Evolutionary conservation across 306 rosid species (phyloP), one percentile per base, ranked within the genome.

Genomic region (Neltuma alba): DNA sequence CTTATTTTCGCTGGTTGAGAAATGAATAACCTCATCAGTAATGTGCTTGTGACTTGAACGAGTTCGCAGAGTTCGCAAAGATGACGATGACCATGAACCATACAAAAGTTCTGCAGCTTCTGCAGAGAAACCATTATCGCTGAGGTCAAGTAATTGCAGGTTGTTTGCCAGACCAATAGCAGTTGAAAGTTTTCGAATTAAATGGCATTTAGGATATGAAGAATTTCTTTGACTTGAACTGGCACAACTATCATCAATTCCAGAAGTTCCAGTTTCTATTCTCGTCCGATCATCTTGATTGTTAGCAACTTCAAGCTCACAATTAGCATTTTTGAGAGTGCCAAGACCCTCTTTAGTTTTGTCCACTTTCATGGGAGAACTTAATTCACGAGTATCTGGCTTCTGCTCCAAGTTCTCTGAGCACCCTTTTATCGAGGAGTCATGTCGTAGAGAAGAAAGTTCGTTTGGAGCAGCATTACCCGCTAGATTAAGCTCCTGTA

Each of bases 401-500:
- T 81, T 79, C 79, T 81, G 88, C 45, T 85, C 81, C 37, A 20
- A 71, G 52, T 48, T 76, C 48, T 84, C 86, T 42, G 85, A 48
- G 79, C 79, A 63, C 37, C 76, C 86, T 78, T 76, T 84, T 54
- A 72, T 40, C 58, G 88, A 45, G 42, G 40, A 34, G 79, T 77
- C 87, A 50, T 23, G 62, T 76, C 54, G 86, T 73, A 81, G 74
- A 70, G 89, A 18, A 72, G 69, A 68, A 70, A 68, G 79, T 76
- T 80, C 88, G 52, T 52, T 80, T 18, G 72, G 61, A 79, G 80
- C 77, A 21, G 85, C 78, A 80, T 92, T 95, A 48, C 78, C 88
- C 33, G 97, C 93, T 70, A 95, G 94, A 83, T 82, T 83, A 58
- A 95, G 93, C 76, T 91, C 95, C 84, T 92, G 89, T 30, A 95